Conservation (phyloP, 2,329 filamentous ascomycete species). For the Sporothrix curviconia region DNA sequence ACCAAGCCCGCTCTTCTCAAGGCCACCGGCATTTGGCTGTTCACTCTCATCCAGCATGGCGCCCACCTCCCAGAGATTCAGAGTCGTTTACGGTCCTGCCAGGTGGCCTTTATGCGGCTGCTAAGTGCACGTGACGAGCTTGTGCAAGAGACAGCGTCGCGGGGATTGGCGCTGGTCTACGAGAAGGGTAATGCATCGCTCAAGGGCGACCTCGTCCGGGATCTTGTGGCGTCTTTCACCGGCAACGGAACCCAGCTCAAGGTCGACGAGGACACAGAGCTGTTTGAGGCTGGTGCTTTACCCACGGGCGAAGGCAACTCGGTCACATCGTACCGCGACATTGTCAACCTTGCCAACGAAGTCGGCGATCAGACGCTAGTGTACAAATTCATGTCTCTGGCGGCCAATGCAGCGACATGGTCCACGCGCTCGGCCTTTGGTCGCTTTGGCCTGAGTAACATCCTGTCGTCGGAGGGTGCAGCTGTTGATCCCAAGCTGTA, state of each 20-base stretch:
- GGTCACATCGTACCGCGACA: conserved; percentile 94
- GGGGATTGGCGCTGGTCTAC: conserved; percentile 87
- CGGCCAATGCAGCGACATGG: conserved; percentile 94
- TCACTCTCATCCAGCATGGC: conserved; percentile 86
- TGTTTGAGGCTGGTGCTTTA: conserved; percentile 85
- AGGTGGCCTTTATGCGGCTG: conserved; percentile 80
- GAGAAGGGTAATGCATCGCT: conserved; percentile 79
- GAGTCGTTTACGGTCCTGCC: conserved; percentile 66
- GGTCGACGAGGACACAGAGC: conserved; percentile 82
- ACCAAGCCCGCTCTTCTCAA: conserved; percentile 87
- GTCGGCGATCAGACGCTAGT: conserved; percentile 94
- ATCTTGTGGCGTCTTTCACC: conserved; percentile 84
- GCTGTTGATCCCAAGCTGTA: conserved; percentile 88
- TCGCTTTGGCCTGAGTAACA: conserved; percentile 83
- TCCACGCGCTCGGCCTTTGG: conserved; percentile 95
- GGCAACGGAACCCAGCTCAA: conserved; percentile 68
- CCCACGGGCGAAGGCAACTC: conserved; percentile 85
- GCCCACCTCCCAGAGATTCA: conserved; percentile 72
- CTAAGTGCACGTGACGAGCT: conserved; percentile 85
- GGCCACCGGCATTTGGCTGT: conserved; percentile 89
- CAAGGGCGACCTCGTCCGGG: conserved; percentile 75
- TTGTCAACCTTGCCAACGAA: conserved; percentile 90
- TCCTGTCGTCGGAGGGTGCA: conserved; percentile 85
- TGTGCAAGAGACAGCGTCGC: conserved; percentile 89
- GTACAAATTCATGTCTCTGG: conserved; percentile 97